Evolutionary conservation across 2,329 filamentous ascomycete species (phyloP).

Genomic region (Phaeoacremonium minimum): DNA sequence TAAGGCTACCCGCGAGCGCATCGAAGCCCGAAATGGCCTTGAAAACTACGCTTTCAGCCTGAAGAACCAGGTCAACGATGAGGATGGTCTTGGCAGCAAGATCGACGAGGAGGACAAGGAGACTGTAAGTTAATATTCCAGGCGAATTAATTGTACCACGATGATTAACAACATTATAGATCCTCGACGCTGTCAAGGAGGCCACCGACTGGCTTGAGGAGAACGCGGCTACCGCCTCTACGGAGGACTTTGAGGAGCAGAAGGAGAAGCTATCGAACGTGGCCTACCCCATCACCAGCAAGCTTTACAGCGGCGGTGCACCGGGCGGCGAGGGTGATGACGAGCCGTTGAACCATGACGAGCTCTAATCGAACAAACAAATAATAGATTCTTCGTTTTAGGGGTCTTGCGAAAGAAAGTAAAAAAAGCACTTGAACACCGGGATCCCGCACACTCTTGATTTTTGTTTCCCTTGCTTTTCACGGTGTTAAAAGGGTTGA

Average conservation of each 20-base stretch:
- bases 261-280: conserved; percentile 98
- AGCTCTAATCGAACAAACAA: conserved; percentile 68
- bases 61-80: conserved; percentile 98
- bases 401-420: conserved; percentile 3
- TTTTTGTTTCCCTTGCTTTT: not conserved
- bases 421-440: not conserved
- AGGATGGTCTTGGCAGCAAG: conserved; percentile 96
- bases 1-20: conserved; percentile 95
- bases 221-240: conserved; percentile 77
- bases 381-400: conserved; percentile 22
- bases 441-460: too few species aligned
- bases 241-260: conserved; percentile 98
- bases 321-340: conserved; percentile 65
- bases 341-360: conserved; percentile 66
- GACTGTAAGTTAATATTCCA: conserved; percentile 53
- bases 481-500: not conserved
- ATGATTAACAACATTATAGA: conserved; percentile 39
- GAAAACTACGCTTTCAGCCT: conserved; percentile 99
- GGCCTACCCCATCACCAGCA: conserved; percentile 98
- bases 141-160: not conserved
- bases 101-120: conserved; percentile 99
- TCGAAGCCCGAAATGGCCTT: conserved; percentile 91
- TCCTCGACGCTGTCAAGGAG: conserved; percentile 96
- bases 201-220: conserved; percentile 94
- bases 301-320: conserved; percentile 73